Evolutionary conservation across 139 green algal genomes (phyloP), one percentile per base, ranked within the genome.

Genomic region (Picochlorum sp.): DNA sequence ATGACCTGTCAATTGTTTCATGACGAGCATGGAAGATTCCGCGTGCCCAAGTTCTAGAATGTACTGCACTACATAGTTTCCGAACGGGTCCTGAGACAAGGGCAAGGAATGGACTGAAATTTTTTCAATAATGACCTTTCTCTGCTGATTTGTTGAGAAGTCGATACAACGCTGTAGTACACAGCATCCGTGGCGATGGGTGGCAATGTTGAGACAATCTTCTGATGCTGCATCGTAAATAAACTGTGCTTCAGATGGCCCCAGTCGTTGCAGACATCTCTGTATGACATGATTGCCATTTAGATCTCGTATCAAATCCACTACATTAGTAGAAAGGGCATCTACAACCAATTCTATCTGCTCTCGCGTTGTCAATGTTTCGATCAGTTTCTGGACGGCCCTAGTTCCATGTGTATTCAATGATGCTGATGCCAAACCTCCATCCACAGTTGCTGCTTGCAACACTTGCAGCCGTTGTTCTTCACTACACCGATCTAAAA

Each of bases 201-300:
- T 96, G 24, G 90, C 88, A 57, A 98, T 90, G 75, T 96, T 88
- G 47, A 95, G 83, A 65, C 86, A 95, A 78, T 96, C 69, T 5
- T 28, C 67, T 7, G 50, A 78, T 8, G 87, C 91, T 4, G 92
- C 88, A 64, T 97, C 84, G 65, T 96, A 96, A 54, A 98, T 91
- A 75, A 97, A 97, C 81, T 96, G 90, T 31, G 63, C 77, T 6
- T 90, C 82, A 62, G 82, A 69, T 4, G 83, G 77, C 4, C 79
- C 76, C 60, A 88, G 61, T n/a, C 82, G 68, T 74, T 95, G 91
- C 62, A 99, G 83, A 79, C 93, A 98, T 62, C 94, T 81, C 85
- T 99, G 94, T 57, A 99, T 83, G 49, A 99, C 94, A 73, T 99
- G 94, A 79, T 98, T 99, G 45, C 94, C 93, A 65, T 99, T 98